These are phyloP conservation scores for Thielaviopsis musarum DNA, from an alignment of 2,329 filamentous ascomycete genomes.

Conservation along the genomic window DNA sequence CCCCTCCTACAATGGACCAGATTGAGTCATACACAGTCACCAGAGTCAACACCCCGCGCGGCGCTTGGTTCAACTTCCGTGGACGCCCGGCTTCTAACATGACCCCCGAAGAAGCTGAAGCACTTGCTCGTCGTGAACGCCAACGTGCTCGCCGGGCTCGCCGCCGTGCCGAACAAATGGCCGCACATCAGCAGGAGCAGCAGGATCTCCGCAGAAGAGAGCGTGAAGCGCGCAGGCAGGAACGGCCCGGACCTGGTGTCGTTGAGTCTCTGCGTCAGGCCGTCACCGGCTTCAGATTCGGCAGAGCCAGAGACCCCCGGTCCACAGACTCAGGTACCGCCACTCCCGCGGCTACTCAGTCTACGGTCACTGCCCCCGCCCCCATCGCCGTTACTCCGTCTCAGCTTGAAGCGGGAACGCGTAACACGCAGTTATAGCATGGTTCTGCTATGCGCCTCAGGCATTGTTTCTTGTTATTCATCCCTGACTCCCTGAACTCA, in stretches of 20 bases:
- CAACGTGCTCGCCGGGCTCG: conserved; percentile 8
- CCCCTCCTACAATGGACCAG: conserved; percentile 19
- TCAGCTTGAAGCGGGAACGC: conserved; percentile 28
- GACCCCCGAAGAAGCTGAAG: conserved; percentile 14
- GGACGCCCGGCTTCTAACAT: conserved; percentile 20
- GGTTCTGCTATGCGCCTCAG: not conserved
- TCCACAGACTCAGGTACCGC: not conserved
- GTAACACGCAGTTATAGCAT: not conserved
- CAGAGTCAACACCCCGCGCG: conserved; percentile 30
- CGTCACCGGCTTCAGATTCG: not conserved
- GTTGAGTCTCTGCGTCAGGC: conserved; percentile 4
- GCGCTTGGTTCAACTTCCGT: conserved; percentile 24
- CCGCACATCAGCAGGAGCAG: conserved; percentile 6
- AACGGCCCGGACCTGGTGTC: not conserved
- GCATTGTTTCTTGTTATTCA: not conserved
- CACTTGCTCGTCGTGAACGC: conserved; percentile 3
- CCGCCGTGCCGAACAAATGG: conserved; percentile 4
- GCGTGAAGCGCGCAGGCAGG: not conserved
- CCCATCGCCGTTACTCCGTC: conserved; percentile 24
- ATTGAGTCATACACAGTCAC: conserved; percentile 22
- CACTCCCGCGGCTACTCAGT: not conserved
- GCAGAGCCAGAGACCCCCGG: not conserved
- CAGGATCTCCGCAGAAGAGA: conserved; percentile 4
- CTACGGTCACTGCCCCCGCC: conserved; percentile 11
- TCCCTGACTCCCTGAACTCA: not conserved